Evolutionary conservation across 257 asterid genomes (phyloP).

Genomic region (Capsicum baccatum): DNA sequence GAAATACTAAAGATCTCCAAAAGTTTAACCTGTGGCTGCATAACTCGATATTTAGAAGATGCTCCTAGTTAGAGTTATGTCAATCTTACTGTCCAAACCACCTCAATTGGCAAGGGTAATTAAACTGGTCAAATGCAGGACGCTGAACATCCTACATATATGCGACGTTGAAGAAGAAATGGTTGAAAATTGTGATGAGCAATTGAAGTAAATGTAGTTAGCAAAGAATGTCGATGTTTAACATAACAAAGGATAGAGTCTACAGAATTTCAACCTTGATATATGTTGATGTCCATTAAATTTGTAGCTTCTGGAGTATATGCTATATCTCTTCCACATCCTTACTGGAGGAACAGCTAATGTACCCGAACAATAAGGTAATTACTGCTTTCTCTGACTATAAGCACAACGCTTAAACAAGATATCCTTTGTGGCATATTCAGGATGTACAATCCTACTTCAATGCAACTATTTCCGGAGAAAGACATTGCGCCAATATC

Average conservation of each 20-base stretch:
- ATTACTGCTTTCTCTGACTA: neutral
- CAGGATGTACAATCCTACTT: neutral
- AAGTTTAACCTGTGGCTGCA: neutral
- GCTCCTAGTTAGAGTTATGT: neutral
- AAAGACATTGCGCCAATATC: neutral
- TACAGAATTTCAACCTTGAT: neutral
- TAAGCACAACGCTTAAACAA: neutral
- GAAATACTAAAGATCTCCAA: neutral
- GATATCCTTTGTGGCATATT: neutral
- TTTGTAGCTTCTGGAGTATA: neutral
- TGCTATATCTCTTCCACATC: neutral
- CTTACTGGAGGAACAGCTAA: neutral
- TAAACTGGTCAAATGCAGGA: slow-evolving; percentile 16
- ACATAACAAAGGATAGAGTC: neutral
- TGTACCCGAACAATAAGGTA: neutral
- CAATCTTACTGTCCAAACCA: neutral
- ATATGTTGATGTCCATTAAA: neutral
- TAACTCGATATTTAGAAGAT: neutral
- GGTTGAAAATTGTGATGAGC: neutral
- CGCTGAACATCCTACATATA: neutral
- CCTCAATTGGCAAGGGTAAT: neutral
- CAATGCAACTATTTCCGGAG: neutral
- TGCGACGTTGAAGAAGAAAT: neutral
- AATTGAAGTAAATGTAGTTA: neutral
- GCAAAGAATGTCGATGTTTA: neutral